Evolutionary conservation across 2,329 filamentous ascomycete species (phyloP), one percentile per base, ranked within the genome.

Genomic region (Basipetospora chlamydospora): DNA sequence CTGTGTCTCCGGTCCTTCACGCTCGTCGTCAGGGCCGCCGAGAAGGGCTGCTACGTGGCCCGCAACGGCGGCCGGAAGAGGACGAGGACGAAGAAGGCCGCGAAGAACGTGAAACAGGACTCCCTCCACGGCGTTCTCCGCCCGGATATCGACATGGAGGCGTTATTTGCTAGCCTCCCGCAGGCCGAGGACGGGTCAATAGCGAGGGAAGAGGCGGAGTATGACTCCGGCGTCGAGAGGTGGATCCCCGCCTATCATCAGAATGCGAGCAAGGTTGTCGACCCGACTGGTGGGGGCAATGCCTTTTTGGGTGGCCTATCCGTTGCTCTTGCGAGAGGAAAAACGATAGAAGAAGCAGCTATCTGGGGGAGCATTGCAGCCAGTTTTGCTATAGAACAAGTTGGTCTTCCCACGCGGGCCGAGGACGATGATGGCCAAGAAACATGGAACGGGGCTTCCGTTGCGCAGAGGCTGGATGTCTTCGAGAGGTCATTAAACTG

Each of bases 261-360:
- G 5, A 53, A 59, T 26, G 28, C 47, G 1, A 40, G 47, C 7
- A 71, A 62, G 40, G 84, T 95, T 1, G 61, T 90, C n/a, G 90
- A 96, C 55, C 87, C 88, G 1, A 96, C 90, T 0, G 90, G 90
- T 8, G 90, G 86, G 15, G 90, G 90, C 1, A 98, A 98, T 56
- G 78, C 81, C 0, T 96, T 95, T 48, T 63, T 95, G 17, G 68
- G 69, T 16, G 68, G 70, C n/a, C 46, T 76, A 32, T 60, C 65
- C 0, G 62, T 77, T 10, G 74, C 64, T 1, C 56, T 80, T 45
- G 76, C 65, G 22, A 60, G 79, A 36, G 75, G 72, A 2, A 63
- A 69, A 45, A 50, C 55, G 18, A 62, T 82, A 28, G 73, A 77
- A 41, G 76, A 84, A 47, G 86, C 85, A 5, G 77, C 81, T 5